These are phyloP conservation scores for Alternaria tenuissima DNA, from an alignment of 2,329 filamentous ascomycete species.

Conservation along the genomic window DNA sequence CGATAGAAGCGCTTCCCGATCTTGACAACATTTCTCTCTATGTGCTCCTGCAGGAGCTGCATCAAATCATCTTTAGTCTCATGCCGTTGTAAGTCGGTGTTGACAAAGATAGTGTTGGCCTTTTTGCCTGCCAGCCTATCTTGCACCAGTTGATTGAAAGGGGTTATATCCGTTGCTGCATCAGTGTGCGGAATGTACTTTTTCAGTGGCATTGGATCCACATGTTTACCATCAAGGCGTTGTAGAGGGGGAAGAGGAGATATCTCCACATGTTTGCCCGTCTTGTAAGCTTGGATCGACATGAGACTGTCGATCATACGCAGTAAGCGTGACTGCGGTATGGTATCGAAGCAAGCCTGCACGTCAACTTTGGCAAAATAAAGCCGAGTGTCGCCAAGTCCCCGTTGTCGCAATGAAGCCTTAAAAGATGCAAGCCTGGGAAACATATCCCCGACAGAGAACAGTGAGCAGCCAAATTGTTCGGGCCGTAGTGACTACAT, in stretches of 20 bases:
- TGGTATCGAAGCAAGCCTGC: constrained; percentile 91
- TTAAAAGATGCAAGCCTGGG: constrained; percentile 76
- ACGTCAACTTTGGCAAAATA: constrained; percentile 96
- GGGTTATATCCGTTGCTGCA: constrained; percentile 37
- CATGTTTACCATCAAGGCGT: constrained; percentile 39
- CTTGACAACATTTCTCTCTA: constrained; percentile 85
- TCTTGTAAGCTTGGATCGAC: constrained; percentile 70
- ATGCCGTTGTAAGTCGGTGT: constrained; percentile 67
- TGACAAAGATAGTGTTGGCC: constrained; percentile 77
- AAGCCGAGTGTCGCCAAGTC: constrained; percentile 56
- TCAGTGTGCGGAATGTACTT: constrained; percentile 53
- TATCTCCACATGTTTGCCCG: constrained; percentile 79
- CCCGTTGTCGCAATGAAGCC: constrained; percentile 51
- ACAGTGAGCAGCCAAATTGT: constrained; percentile 79
- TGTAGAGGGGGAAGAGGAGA: constrained; percentile 56
- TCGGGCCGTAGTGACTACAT: constrained; percentile 54
- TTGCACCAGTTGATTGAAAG: constrained; percentile 46
- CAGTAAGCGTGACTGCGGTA: constrained; percentile 81
- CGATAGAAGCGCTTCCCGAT: constrained; percentile 89
- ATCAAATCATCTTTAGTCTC: constrained; percentile 69
- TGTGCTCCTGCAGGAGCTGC: constrained; percentile 76
- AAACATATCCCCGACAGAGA: constrained; percentile 84
- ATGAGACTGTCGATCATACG: constrained; percentile 67
- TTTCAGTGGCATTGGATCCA: constrained; percentile 46
- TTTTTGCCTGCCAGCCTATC: constrained; percentile 46